Base-by-base conservation (phyloP, 2,329 filamentous ascomycete genomes). In the Sclerotinia minor region DNA sequence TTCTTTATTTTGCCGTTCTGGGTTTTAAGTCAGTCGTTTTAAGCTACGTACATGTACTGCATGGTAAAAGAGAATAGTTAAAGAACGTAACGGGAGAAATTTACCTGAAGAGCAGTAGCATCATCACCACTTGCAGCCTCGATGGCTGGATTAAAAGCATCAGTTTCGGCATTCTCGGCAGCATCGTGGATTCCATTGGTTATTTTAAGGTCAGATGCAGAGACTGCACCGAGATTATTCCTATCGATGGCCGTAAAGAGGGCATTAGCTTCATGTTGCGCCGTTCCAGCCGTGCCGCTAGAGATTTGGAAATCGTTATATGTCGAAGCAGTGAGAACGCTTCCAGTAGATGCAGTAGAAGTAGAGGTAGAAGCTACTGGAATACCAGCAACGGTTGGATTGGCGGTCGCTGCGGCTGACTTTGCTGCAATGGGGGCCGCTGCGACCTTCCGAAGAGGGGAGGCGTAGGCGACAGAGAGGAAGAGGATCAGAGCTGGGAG, bases 1-100 rank as follows among this genome's bases (percentile, higher is more conserved):
- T 86, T 86, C 81, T 85, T 84, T 69, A 82, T 86, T 78, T 86
- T 86, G 74, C 83, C 83, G 65, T 80, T 79, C 81, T 82, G 15
- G 66, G 49, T 1, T 35, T 24, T n/a, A 11, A 49, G 32, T 59
- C 41, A 50, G 44, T 49, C 38, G 11, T 38, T 38, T 41, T 41
- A 41, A 15, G 13, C 13, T 41, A 41, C 38, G 17, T 35, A 11
- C 26, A 11, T 38, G 8, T 64, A n/a, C 5, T n/a, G 7, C 11
- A 13, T 5, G 11, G 17, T 9, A 17, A 26, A 11, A 4, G 5
- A 19, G 29, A 8, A 32, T 38, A 38, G 38, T 38, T 9, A 19
- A 29, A 9, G 11, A 1, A 19, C 8, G 13, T 0, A 3, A 35
- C 17, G 19, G 19, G 47, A 19, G 8, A n/a, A 3, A 26, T 50